Evolutionary conservation across 1,139 yeast species (phyloP), one percentile per base, ranked within the genome.

Genomic region (Yueomyces sp.): DNA sequence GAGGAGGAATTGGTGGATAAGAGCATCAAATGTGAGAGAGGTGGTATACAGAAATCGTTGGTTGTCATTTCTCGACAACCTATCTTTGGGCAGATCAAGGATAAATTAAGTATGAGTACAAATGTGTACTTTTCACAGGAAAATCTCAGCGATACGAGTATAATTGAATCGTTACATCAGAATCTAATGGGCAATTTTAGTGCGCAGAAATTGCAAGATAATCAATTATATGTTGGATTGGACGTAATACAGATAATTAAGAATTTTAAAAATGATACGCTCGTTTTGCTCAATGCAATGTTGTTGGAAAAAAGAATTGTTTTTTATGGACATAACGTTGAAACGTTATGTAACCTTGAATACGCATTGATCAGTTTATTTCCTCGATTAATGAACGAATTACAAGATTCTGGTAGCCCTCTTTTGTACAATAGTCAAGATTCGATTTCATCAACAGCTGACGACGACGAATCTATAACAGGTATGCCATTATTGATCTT

Each of bases 41-140:
- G 95, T 3, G 80, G 89, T 2, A 91, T 91, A 3, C 98, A 91
- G 55, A 91, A 91, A 57, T 82, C 96, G 0, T 75, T 91, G 36
- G 95, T 91, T 9, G 85, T 91, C n/a, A 74, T 86, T 30, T 77
- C 89, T 2, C 72, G 86, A 46, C 83, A 83, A 58, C 98, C 98
- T 1, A 78, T 89, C 2, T 86, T 85, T 56, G 79, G 84, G 26
- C 94, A 89, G 46, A 78, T 91, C 48, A 83, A 82, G 55, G 97
- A 91, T 51, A 89, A 91, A 60, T 66, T 91, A 46, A 82, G 95
- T 33, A 87, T 91, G 35, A 86, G 89, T 34, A 89, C 98, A 1
- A 76, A 81, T 46, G 84, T 91, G 2, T 89, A 79, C 61, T 91
- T 91, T 55, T 70, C 76, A 43, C 98, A 91, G 57, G 77, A 74